Percentiles rank a stretch among this genome's conserved stretches.
These are phyloP conservation scores for Candida xyloterini DNA, from an alignment of 805 yeast genomes.

Conservation along the genomic window DNA sequence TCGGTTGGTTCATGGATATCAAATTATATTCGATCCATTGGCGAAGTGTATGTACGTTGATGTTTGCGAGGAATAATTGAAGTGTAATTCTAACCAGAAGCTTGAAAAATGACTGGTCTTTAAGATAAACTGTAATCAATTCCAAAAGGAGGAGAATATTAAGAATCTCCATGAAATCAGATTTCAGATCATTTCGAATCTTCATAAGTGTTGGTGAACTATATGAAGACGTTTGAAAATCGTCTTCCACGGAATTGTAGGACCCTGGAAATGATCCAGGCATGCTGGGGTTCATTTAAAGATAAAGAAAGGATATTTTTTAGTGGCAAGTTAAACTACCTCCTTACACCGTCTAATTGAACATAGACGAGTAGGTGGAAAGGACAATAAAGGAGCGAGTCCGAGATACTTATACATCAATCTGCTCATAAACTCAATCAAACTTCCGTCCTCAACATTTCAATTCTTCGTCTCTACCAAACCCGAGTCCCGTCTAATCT, in stretches of 20 bases:
- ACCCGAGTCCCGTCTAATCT: neutral
- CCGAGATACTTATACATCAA: no score
- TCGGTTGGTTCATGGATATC: conserved; percentile 10
- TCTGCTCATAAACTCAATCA: no score
- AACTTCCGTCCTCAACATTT: no score
- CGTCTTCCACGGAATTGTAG: conserved; percentile 1
- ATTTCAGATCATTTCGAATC: conserved; percentile 15
- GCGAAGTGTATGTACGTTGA: conserved; percentile 13
- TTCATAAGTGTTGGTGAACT: conserved; percentile 14
- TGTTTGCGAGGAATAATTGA: conserved; percentile 21
- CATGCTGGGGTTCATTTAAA: conserved; percentile 3
- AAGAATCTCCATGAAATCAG: conserved; percentile 11
- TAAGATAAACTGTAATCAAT: conserved; percentile 21
- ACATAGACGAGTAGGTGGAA: no score
- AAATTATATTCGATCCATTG: conserved; percentile 20
- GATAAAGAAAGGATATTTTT: neutral
- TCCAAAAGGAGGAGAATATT: conserved; percentile 19
- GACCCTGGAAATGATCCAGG: conserved; percentile 9
- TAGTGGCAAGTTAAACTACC: conserved; percentile 1
- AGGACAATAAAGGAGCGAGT: no score
- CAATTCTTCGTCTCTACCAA: neutral
- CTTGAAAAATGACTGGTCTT: conserved; percentile 26
- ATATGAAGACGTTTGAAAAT: neutral
- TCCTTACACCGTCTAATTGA: conserved; percentile 6
- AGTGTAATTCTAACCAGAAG: conserved; percentile 19